A percentile compares a stretch with the other conserved stretches of the same genome.
Conservation (phyloP, 495 filamentous ascomycete genomes). For the Xylaria sp. region DNA sequence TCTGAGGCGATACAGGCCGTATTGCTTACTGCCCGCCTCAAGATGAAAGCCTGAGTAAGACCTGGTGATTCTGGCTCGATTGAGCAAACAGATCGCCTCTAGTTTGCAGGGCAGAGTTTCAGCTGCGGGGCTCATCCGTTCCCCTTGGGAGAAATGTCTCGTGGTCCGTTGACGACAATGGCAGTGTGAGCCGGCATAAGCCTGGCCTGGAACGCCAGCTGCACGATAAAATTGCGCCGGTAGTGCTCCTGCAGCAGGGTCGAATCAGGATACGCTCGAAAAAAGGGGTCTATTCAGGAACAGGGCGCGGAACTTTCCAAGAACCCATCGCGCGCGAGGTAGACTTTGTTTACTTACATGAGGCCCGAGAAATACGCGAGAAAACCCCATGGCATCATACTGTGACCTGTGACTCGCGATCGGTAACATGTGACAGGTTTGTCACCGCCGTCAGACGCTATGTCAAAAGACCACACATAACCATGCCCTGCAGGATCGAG, state of each 20-base stretch:
- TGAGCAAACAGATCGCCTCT: constrained; percentile 18
- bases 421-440: not conserved
- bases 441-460: not conserved
- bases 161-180: constrained; percentile 3
- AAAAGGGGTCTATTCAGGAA: not conserved
- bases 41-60: constrained; percentile 14
- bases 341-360: not conserved
- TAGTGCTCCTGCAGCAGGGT: constrained; percentile 17
- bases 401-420: constrained; percentile 1
- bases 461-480: constrained; percentile 6
- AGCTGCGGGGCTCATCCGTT: constrained; percentile 23
- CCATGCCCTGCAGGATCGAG: constrained; percentile 11
- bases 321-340: not conserved
- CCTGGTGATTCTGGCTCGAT: constrained; percentile 20
- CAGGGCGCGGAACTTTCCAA: constrained; percentile 4
- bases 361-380: not conserved
- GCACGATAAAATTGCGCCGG: constrained; percentile 27
- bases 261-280: constrained; percentile 14
- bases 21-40: constrained; percentile 21
- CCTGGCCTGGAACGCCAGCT: constrained; percentile 25
- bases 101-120: constrained; percentile 19
- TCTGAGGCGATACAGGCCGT: constrained; percentile 16
- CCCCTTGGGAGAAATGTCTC: constrained; percentile 1
- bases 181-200: constrained; percentile 17
- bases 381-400: not conserved